Percentiles rank a stretch among this genome's conserved stretches.
These are phyloP conservation scores for Saturnispora silvae DNA, from an alignment of 805 yeast species.

Conservation along the genomic window DNA sequence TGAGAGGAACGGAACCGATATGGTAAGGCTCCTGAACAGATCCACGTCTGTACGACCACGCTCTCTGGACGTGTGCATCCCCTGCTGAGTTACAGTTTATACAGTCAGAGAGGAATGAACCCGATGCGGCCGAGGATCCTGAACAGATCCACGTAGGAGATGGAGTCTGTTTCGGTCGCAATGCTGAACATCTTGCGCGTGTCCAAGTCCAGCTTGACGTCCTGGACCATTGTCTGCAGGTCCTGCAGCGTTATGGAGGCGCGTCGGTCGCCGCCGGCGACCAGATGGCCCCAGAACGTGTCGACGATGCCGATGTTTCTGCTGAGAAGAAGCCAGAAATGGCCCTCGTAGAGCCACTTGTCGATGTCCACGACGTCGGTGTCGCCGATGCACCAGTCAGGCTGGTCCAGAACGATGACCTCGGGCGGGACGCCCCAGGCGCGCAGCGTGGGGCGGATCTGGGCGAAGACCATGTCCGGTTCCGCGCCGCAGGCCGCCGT, in stretches of 20 bases:
- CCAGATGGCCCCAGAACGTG: constrained; percentile 32
- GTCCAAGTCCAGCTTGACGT: constrained; percentile 28
- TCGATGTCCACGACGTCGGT: constrained; percentile 37
- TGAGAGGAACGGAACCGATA: no score
- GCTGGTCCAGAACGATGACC: background rate
- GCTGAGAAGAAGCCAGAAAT: constrained; percentile 29
- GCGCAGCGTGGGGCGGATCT: no score
- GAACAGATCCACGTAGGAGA: constrained; percentile 38
- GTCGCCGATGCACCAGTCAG: constrained; percentile 17
- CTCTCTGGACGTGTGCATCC: no score
- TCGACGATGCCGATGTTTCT: constrained; percentile 27
- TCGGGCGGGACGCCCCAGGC: no score
- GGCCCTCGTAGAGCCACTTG: constrained; percentile 30
- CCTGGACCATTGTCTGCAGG: constrained; percentile 17
- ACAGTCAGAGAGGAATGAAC: constrained; percentile 12
- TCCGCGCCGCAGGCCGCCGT: constrained; percentile 25
- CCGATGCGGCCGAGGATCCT: constrained; percentile 40
- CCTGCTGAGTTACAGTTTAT: no score
- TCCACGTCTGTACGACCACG: no score
- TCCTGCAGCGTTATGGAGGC: background rate
- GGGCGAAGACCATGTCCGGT: no score
- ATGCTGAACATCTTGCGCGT: constrained; percentile 30
- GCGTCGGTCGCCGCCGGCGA: background rate
- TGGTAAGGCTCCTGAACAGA: no score
- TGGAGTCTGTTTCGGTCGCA: constrained; percentile 28